Evolutionary conservation across 2,329 filamentous ascomycete genomes (phyloP).

Genomic region (Trichoderma arundinaceum): DNA sequence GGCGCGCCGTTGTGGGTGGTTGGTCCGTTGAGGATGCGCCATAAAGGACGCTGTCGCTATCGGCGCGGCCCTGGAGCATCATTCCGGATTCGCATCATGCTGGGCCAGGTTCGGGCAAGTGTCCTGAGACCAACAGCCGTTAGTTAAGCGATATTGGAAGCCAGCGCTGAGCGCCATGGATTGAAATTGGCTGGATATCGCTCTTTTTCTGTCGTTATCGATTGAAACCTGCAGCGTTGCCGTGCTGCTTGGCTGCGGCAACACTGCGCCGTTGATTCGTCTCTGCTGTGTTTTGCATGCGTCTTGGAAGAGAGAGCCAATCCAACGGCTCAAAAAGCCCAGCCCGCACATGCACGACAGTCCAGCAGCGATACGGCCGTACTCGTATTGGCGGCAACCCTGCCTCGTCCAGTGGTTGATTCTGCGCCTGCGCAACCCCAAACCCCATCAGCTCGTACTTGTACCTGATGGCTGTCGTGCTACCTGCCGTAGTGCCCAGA

Average conservation of each 20-base stretch:
- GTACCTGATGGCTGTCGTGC: slow-evolving; percentile 20
- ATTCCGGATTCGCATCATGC: slow-evolving; percentile 11
- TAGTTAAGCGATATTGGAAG: slow-evolving; percentile 27
- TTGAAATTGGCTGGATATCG: not conserved
- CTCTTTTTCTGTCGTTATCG: not conserved
- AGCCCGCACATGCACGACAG: not conserved
- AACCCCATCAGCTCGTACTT: not conserved
- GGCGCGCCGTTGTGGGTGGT: slow-evolving; percentile 24
- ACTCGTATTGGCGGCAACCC: slow-evolving; percentile 27
- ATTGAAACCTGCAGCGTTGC: not conserved
- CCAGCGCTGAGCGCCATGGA: not conserved
- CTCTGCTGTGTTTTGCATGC: too few relatives aligned
- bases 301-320: not conserved
- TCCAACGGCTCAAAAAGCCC: not conserved
- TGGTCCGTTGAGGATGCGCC: slow-evolving; percentile 25
- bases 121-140: slow-evolving; percentile 6
- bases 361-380: slow-evolving; percentile 17
- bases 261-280: not conserved
- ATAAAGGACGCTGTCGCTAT: not conserved
- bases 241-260: not conserved
- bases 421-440: slow-evolving; percentile 1
- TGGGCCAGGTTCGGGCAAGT: slow-evolving; percentile 22
- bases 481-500: slow-evolving; percentile 16
- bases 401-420: slow-evolving; percentile 11
- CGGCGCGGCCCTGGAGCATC: slow-evolving; percentile 5